Conservation (phyloP, 148 eudicot species). For the Pouteria glomerata region DNA sequence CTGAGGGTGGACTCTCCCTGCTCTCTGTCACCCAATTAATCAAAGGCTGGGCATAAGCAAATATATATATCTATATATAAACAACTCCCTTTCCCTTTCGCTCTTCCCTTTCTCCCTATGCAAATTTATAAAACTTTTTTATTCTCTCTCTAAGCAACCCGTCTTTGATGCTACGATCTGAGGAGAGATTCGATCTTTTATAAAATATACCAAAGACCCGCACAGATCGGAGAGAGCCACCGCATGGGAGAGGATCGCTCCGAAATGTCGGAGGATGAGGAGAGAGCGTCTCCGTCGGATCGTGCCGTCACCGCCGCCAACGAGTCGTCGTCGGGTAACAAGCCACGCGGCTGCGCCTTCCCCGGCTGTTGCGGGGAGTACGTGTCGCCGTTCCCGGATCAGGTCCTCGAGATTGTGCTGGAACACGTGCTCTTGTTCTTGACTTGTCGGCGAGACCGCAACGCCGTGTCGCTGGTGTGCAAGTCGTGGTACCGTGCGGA, state of each 20-base stretch:
- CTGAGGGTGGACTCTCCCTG: constrained; percentile 13
- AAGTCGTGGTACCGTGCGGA: constrained; percentile 70
- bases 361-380: constrained; percentile 17
- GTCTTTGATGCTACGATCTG: constrained; percentile 3
- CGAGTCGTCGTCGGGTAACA: neutral
- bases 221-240: constrained; percentile 18
- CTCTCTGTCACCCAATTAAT: neutral
- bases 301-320: neutral
- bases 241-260: neutral
- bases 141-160: neutral
- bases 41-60: constrained; percentile 7
- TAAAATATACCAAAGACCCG: neutral
- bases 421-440: constrained; percentile 64
- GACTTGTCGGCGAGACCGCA: constrained; percentile 49
- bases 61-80: no score
- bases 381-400: constrained; percentile 49
- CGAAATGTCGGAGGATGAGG: constrained; percentile 14
- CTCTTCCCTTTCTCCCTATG: neutral
- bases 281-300: constrained; percentile 1
- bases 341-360: constrained; percentile 2
- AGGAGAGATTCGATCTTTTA: constrained; percentile 3
- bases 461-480: constrained; percentile 62
- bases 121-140: neutral
- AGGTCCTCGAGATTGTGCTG: constrained; percentile 69
- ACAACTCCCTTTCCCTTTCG: neutral